These are phyloP conservation scores for Cydonia oblonga DNA, from an alignment of 331 rosid species.

Conservation along the genomic window DNA sequence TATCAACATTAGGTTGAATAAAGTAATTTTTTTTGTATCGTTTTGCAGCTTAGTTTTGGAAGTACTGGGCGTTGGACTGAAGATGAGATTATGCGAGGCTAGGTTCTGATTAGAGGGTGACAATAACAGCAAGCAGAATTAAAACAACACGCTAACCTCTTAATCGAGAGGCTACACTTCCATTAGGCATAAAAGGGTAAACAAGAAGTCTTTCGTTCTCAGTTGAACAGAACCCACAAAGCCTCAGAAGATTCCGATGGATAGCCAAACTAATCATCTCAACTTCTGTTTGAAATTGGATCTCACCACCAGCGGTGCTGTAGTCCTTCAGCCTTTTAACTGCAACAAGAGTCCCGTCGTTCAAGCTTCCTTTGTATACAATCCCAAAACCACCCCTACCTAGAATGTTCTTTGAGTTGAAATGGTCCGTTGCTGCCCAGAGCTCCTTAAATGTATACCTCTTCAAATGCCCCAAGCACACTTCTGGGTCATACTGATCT, in stretches of 20 bases:
- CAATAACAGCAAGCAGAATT: neutral
- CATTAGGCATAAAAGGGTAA: slow-evolving; percentile 93
- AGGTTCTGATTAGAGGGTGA: neutral
- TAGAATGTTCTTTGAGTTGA: slow-evolving; percentile 74
- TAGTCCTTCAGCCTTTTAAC: slow-evolving; percentile 92
- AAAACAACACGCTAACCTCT: slow-evolving; percentile 52
- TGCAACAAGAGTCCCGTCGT: slow-evolving; percentile 73
- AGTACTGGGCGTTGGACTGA: neutral
- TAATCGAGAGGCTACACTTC: slow-evolving; percentile 89
- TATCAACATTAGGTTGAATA: neutral
- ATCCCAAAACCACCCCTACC: slow-evolving; percentile 99
- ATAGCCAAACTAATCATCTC: slow-evolving; percentile 96
- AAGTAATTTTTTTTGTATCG: neutral
- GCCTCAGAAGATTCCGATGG: slow-evolving; percentile 87
- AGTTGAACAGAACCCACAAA: slow-evolving; percentile 87
- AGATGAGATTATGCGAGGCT: neutral
- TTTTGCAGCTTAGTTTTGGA: neutral
- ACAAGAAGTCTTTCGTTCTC: slow-evolving; percentile 89
- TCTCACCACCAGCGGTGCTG: slow-evolving; percentile 89
- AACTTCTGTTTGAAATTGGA: slow-evolving; percentile 97
- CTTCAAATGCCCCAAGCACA: slow-evolving; percentile 84
- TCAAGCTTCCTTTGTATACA: slow-evolving; percentile 80
- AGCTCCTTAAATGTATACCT: slow-evolving; percentile 91
- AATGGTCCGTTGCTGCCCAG: slow-evolving; percentile 83
- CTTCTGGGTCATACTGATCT: slow-evolving; percentile 98